These are phyloP conservation scores for Euptelea pleiosperma DNA, from an alignment of 164 flowering plant species.

Conservation along the genomic window DNA sequence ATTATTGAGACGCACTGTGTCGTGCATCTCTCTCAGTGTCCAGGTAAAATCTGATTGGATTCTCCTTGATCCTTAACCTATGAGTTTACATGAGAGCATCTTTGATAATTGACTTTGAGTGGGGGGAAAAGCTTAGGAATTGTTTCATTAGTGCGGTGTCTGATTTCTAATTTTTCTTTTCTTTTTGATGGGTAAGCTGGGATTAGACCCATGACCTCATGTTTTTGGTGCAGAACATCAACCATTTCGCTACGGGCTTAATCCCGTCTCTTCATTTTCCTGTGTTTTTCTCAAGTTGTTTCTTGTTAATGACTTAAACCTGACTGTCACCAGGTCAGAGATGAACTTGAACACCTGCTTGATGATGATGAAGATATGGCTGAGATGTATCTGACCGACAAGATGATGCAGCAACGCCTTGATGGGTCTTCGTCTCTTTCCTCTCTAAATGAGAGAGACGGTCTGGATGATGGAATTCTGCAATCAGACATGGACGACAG, in stretches of 20 bases:
- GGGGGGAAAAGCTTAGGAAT: no score
- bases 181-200: no score
- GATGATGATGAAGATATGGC: slow-evolving; percentile 81
- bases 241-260: neutral
- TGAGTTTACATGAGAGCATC: no score
- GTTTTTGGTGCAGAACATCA: no score
- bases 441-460: slow-evolving; percentile 49
- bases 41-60: no score
- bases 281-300: neutral
- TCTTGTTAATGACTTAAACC: neutral
- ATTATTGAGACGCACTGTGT: no score
- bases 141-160: no score
- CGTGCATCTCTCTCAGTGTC: no score
- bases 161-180: no score
- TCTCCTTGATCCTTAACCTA: no score
- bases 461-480: slow-evolving; percentile 41
- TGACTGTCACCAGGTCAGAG: slow-evolving; percentile 46
- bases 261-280: neutral
- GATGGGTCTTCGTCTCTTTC: slow-evolving; percentile 53
- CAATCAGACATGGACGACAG: slow-evolving; percentile 49
- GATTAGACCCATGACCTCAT: no score
- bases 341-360: slow-evolving; percentile 64
- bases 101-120: no score
- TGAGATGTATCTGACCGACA: slow-evolving; percentile 87
- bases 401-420: slow-evolving; percentile 48